Evolutionary conservation across 2,329 filamentous ascomycete species (phyloP), one percentile per base, ranked within the genome.

Genomic region (Alternaria burnsii): DNA sequence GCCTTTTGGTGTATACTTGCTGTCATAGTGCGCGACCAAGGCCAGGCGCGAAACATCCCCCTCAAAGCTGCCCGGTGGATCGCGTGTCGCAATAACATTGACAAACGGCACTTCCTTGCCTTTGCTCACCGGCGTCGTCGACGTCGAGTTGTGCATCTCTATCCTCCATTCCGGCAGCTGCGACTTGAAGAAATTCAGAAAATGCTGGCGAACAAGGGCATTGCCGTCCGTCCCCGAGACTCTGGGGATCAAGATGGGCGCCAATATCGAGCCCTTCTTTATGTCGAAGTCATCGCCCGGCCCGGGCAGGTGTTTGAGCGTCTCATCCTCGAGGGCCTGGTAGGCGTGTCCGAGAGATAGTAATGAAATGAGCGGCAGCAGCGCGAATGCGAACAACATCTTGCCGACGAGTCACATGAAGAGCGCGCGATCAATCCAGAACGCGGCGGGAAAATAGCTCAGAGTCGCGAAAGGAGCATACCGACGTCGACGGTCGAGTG

Each of bases 1-100:
- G 1, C 93, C 94, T 59, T 89, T 82, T 0, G 94, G 95, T 30
- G 84, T 84, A 63, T 91, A 84, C 79, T 97, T 91, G 77, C 90
- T 95, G 75, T 99, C 95, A 78, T 97, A 98, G 78, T 99, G 95
- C 24, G 95, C 95, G 14, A 94, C 95, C 61, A 99, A 84, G 6
- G 93, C 94, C 76, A 99, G 81, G 52, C 94, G 85, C 30, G 89
- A 89, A 4, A 97, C 91, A 66, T 97, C 90, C 1, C 94, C 94
- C 0, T 82, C 77, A 2, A 83, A 78, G 1, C 88, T 83, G 86
- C 92, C 94, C 1, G 95, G 95, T 48, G 95, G 95, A 78, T 98
- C 94, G 54, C 94, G 88, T n/a, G 89, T 91, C 59, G 94, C 89
- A 65, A 98, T 91, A 59, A 99, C 82, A 75, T 97, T 99, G 57